These are phyloP conservation scores for Salix udensis DNA, from an alignment of 345 rosid species.

Conservation along the genomic window DNA sequence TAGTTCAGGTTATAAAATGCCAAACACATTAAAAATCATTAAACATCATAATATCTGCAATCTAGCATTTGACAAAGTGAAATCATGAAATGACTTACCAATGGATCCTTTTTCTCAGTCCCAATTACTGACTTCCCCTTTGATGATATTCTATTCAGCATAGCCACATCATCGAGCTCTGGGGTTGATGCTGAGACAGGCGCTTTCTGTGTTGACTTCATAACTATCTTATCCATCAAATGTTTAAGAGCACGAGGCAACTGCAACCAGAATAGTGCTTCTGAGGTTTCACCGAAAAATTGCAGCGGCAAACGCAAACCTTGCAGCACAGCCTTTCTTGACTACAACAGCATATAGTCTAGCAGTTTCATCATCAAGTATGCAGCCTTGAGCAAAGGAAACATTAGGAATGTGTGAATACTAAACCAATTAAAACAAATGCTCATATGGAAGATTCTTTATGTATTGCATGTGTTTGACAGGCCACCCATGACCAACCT, in stretches of 20 bases:
- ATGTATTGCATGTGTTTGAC: neutral
- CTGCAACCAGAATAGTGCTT: constrained; percentile 95
- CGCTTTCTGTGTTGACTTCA: constrained; percentile 47
- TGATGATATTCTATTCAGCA: constrained; percentile 55
- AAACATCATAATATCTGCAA: neutral
- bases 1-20: constrained; percentile 4
- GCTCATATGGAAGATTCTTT: constrained; percentile 4
- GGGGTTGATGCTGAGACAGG: constrained; percentile 29
- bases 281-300: constrained; percentile 83
- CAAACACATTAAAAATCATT: constrained; percentile 1
- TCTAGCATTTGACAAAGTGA: neutral
- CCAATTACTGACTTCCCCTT: constrained; percentile 45
- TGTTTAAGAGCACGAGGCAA: constrained; percentile 83
- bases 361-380: constrained; percentile 84
- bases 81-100: constrained; percentile 43
- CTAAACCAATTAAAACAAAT: constrained; percentile 9
- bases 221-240: constrained; percentile 56
- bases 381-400: constrained; percentile 53
- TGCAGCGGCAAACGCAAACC: constrained; percentile 98
- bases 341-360: constrained; percentile 78
- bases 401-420: constrained; percentile 18
- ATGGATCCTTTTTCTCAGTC: constrained; percentile 39
- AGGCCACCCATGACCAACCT: constrained; percentile 38
- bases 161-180: constrained; percentile 44
- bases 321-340: constrained; percentile 69